Evolutionary conservation across 192 early-diverging fungal genomes (phyloP), one percentile per base, ranked within the genome.

Genomic region (Backusella mclennaniae): DNA sequence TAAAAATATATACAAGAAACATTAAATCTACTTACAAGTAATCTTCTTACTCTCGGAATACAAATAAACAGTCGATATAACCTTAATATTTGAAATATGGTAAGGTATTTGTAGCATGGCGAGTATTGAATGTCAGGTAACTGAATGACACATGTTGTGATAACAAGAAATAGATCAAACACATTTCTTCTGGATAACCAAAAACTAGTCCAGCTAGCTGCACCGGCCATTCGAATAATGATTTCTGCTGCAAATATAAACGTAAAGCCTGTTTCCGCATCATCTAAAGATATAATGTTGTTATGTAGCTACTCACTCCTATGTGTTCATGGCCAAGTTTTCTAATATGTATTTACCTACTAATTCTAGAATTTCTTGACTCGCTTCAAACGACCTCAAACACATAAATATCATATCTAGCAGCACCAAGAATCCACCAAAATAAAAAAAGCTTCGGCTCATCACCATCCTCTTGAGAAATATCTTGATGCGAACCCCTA

Each of bases 211-310:
- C 80, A 82, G 23, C 21, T 71, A 52, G 59, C 12, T 15, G 80
- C 35, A 42, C 80, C 80, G 0, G 84, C 76, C 46, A 89, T 78
- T 12, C 88, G 79, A 12, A 87, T 26, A 21, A 83, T 35, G 11
- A 89, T 85, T 19, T 89, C 88, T 26, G 85, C 41, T 0, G 79
- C 84, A 69, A 89, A 87, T n/a, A 81, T 77, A 70, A 86, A 71
- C 6, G 86, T 86, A 42, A 89, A 86, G 15, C 78, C 76, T 4
- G 87, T 73, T 31, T 89, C 88, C 14, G 80, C 68, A 23, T 77
- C 82, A 33, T 79, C 88, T 89, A 44, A 1, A 63, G 8, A 29
- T 29, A 63, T 4, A 63, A 14, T 56, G 12, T 14, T 44, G 17
- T 15, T 44, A 44, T 44, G 15, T 17, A 44, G 15, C 3, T 12